Percentiles rank a stretch among this genome's conserved stretches.
Conservation (phyloP, 2,329 filamentous ascomycete species). For the Gliomastix tumulicola region DNA sequence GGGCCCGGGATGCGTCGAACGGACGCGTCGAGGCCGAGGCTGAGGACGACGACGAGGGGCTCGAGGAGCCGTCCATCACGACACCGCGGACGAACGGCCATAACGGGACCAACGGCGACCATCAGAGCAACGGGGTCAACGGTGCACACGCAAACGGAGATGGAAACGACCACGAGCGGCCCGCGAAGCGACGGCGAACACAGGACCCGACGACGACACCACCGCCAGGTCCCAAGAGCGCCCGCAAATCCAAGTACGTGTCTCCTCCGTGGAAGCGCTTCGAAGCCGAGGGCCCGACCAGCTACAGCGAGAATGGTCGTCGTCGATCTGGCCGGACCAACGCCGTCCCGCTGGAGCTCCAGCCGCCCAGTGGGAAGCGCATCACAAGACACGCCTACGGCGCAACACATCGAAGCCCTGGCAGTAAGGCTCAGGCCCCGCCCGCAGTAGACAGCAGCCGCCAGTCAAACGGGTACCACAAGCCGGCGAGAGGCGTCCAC, state of each 20-base stretch:
- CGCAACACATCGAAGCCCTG: conserved; percentile 15
- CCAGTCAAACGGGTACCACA: conserved; percentile 2
- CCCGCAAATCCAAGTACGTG: conserved; percentile 38
- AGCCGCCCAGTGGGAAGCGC: conserved; percentile 41
- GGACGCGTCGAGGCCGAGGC: conserved; percentile 5
- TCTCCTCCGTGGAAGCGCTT: conserved; percentile 94
- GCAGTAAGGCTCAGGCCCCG: conserved; percentile 10
- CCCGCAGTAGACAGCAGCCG: conserved; percentile 15
- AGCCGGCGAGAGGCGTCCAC: too few species aligned
- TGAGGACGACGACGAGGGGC: conserved; percentile 9
- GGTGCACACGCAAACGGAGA: conserved; percentile 60
- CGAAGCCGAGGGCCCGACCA: conserved; percentile 78
- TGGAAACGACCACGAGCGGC: conserved; percentile 39
- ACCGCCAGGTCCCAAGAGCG: conserved; percentile 17
- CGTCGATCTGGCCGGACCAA: conserved; percentile 62
- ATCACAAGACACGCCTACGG: conserved; percentile 36
- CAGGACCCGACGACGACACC: conserved; percentile 36
- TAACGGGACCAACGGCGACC: conserved; percentile 14
- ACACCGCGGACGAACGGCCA: conserved; percentile 16
- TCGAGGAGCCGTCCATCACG: conserved; percentile 2
- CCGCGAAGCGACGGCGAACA: conserved; percentile 60
- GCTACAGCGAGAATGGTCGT: conserved; percentile 68
- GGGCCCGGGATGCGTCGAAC: conserved; percentile 1
- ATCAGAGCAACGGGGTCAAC: conserved; percentile 29
- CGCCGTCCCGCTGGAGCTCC: conserved; percentile 43